Conservation (phyloP, 768 basidiomycete genomes). For the Leccinellum albellum region DNA sequence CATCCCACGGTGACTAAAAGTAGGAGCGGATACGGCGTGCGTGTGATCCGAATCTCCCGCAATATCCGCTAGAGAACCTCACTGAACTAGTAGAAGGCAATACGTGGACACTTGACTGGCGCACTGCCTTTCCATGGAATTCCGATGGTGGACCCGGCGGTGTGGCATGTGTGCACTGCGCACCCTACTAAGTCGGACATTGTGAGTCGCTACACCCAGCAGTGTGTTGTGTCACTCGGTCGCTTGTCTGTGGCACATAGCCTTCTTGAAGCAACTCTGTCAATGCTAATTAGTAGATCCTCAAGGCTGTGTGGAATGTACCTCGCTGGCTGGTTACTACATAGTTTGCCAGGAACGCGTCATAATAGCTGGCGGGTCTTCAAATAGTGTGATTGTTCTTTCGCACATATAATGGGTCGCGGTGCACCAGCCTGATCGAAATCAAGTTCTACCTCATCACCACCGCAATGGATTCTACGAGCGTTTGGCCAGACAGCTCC, state of each 20-base stretch:
- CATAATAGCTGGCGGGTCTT: neutral
- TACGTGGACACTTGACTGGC: neutral
- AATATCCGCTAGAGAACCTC: too few relatives aligned
- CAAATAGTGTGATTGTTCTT: neutral
- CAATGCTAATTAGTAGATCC: neutral
- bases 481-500: conserved; percentile 38
- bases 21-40: neutral
- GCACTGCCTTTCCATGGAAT: conserved; percentile 4
- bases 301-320: neutral
- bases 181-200: too few relatives aligned
- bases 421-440: neutral
- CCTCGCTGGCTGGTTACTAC: too few relatives aligned
- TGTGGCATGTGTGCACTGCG: neutral
- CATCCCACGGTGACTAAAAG: neutral
- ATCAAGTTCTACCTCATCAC: neutral
- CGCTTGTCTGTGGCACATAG: neutral
- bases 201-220: too few relatives aligned
- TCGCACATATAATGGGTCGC: neutral
- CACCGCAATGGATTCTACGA: conserved; percentile 14
- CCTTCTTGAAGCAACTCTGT: neutral
- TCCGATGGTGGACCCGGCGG: neutral
- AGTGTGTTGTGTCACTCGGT: neutral
- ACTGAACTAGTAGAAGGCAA: too few relatives aligned
- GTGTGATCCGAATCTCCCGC: neutral
- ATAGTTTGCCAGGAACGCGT: neutral